Base-by-base conservation (phyloP, 371 early-diverging fungal species). In the Batrachochytrium dendrobatidis region DNA sequence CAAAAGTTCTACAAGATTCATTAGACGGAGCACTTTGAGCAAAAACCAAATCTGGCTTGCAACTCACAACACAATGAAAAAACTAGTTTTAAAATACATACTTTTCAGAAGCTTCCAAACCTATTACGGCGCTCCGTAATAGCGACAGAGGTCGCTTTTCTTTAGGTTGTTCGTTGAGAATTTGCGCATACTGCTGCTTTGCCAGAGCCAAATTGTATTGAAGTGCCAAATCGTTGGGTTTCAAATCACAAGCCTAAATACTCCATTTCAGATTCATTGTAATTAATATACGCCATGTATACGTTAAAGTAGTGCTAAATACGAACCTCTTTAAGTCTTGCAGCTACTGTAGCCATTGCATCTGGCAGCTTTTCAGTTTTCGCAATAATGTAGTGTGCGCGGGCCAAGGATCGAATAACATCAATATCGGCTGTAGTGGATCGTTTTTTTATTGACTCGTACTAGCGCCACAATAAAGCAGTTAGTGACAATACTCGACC, bases 161-260 rank as follows among this genome's bases (percentile, higher is more conserved):
- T 8, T 67, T 67, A 0, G 86, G 66, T 34, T 81, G 79, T 31
- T 91, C 91, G 22, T 86, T 79, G 30, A 91, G 76, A 18, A 90
- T 71, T 58, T 88, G 88, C 3, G 89, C 90, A 49, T 84, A 86
- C 6, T 86, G 82, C 64, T 93, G 94, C 67, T 90, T 86, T 26
- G 88, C 83, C 10, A 95, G 69, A 0, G 92, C 92, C 56, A 90
- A 67, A 62, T 95, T 83, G 60, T 83, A 91, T 5, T 79, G 66
- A 0, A 86, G 70, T 0, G 86, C 69, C 55, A 81, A 75, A 66
- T 90, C 87, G 18, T 72, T 73, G 0, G 87, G 88, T 24, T 63
- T 64, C 4, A 61, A 5, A 20, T 39, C 26, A 8, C 64, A 43
- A 4, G 77, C 71, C 70, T 71, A 46, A 25, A 8, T 3, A 17